A percentile compares a stretch with the other conserved stretches of the same genome.
These are phyloP conservation scores for Candida sanyiensis DNA, from an alignment of 805 yeast species.

Conservation along the genomic window DNA sequence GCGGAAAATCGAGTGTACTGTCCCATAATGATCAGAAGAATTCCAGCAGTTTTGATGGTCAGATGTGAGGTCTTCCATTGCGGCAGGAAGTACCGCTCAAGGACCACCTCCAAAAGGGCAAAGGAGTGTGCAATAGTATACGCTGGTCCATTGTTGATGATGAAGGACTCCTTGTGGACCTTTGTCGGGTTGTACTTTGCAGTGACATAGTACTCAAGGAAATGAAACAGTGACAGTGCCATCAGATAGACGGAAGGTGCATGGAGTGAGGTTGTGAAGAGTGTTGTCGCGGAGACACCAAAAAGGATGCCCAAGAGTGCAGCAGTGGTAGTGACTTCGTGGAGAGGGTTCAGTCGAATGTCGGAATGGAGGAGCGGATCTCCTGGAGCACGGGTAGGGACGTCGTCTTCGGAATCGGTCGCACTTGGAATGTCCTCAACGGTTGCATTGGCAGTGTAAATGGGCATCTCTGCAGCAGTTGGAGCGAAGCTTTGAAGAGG, in stretches of 20 bases:
- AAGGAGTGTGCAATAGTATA: slow-evolving; percentile 52
- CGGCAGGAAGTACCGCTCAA: slow-evolving; percentile 38
- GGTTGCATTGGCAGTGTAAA: too few relatives aligned
- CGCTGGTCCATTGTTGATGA: slow-evolving; percentile 56
- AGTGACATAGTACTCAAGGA: slow-evolving; percentile 76
- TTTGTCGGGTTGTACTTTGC: slow-evolving; percentile 64
- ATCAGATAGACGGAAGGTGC: slow-evolving; percentile 44
- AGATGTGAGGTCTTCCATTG: slow-evolving; percentile 23
- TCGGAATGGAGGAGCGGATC: slow-evolving; percentile 24
- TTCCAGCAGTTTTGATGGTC: slow-evolving; percentile 38
- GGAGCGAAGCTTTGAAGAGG: too few relatives aligned
- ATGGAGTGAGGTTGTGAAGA: slow-evolving; percentile 27
- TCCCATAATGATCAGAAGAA: slow-evolving; percentile 46
- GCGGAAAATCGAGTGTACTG: slow-evolving; percentile 68
- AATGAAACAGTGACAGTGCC: slow-evolving; percentile 60
- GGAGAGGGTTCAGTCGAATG: slow-evolving; percentile 36
- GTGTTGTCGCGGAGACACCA: slow-evolving; percentile 34
- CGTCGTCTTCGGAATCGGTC: not conserved
- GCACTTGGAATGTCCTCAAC: not conserved
- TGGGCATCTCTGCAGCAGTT: too few relatives aligned
- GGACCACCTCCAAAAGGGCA: slow-evolving; percentile 45
- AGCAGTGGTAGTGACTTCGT: slow-evolving; percentile 40
- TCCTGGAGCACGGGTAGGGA: not conserved
- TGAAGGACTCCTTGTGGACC: slow-evolving; percentile 64
- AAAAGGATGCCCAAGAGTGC: slow-evolving; percentile 36